Conservation (phyloP, 148 eudicot species). For the Diospyros lotus region DNA sequence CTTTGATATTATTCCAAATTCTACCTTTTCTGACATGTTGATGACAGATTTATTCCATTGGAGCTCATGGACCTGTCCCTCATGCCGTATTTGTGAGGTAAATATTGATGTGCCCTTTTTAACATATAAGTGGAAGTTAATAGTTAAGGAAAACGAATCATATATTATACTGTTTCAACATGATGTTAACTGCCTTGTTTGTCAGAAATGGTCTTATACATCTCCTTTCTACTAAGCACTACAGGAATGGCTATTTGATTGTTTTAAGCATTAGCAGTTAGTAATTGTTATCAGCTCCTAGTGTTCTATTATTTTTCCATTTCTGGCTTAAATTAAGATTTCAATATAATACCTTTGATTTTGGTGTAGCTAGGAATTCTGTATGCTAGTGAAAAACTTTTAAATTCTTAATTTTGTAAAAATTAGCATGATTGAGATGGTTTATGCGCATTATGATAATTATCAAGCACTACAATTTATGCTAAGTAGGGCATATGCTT, state of each 20-base stretch:
- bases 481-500: not conserved
- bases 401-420: not conserved
- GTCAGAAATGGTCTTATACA: not conserved
- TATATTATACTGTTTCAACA: not conserved
- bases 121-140: not conserved
- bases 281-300: not conserved
- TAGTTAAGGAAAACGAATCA: not conserved
- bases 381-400: not conserved
- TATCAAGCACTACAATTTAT: not conserved
- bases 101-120: conserved; percentile 4
- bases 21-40: conserved; percentile 13
- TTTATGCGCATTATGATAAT: not conserved
- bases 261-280: not conserved
- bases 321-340: not conserved
- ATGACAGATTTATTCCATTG: conserved; percentile 90
- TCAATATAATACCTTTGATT: not conserved
- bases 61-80: conserved; percentile 98
- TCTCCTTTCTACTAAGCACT: not conserved
- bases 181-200: not conserved
- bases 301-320: too few relatives aligned
- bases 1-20: conserved; percentile 6
- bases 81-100: conserved; percentile 94
- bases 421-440: not conserved
- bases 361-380: not conserved
- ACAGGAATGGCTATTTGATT: not conserved